phyloP scores from a whole-genome alignment of 2,329 filamentous ascomycete species.

The Colletotrichum sp. region DNA sequence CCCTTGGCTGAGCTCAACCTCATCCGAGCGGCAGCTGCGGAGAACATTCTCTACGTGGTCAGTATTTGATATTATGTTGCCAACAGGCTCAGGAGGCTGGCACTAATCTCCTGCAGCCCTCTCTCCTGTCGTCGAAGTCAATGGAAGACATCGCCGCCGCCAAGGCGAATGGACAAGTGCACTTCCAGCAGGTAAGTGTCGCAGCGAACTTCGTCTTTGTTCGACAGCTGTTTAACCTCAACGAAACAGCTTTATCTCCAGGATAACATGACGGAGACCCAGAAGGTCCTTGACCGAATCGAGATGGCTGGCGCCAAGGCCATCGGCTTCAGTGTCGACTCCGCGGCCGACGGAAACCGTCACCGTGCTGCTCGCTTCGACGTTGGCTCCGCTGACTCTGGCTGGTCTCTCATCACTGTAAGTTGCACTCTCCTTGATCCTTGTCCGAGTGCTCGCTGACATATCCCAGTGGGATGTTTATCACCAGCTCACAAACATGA shows the following conservation, averaged over 20 bases:
- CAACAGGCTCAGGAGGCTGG: background rate
- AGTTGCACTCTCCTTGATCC: fast-evolving
- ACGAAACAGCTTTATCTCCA: constrained; percentile 28
- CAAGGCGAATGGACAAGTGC: constrained; percentile 38
- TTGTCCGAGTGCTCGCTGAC: background rate
- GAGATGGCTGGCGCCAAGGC: constrained; percentile 38
- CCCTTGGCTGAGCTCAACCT: constrained; percentile 53
- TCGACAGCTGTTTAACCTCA: background rate
- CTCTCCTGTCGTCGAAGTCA: constrained; percentile 34
- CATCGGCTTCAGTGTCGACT: constrained; percentile 44
- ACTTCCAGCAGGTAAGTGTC: constrained; percentile 37
- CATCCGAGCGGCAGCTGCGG: constrained; percentile 50
- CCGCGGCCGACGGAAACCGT: constrained; percentile 41
- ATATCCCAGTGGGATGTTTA: constrained; percentile 37
- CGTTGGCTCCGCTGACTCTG: constrained; percentile 36
- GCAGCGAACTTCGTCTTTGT: background rate
- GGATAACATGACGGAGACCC: constrained; percentile 36
- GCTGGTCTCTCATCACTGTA: constrained; percentile 15
- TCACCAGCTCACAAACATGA: constrained; percentile 37
- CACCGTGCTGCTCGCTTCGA: constrained; percentile 45
- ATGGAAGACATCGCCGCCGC: constrained; percentile 42
- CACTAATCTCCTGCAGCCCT: constrained; percentile 24
- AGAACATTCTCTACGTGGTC: constrained; percentile 55
- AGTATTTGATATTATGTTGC: background rate
- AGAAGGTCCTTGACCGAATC: constrained; percentile 32